phyloP scores from a whole-genome alignment of 192 early-diverging fungal genomes.

The Geosiphon pyriformis region DNA sequence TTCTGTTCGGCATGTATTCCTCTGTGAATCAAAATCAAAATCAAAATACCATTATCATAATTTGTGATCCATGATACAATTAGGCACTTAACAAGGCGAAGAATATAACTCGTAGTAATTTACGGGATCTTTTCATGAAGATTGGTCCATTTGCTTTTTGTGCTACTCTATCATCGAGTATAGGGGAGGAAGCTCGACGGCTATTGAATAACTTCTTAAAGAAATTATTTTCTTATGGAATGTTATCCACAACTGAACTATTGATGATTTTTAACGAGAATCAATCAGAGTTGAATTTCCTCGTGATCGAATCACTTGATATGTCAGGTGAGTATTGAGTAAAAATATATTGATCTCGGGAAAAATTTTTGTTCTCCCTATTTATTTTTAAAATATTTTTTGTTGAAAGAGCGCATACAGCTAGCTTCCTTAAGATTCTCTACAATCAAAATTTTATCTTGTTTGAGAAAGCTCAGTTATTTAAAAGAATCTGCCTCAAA shows the following conservation, averaged over 20 bases:
- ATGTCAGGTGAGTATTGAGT: not conserved
- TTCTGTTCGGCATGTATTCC: not conserved
- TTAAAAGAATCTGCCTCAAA: not conserved
- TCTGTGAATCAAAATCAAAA: not conserved
- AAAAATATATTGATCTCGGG: not conserved
- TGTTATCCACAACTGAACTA: not conserved
- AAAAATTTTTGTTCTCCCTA: not conserved
- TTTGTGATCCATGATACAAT: not conserved
- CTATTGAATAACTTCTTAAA: not conserved
- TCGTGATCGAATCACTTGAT: not conserved
- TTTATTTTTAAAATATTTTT: not conserved
- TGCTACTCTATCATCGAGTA: not conserved
- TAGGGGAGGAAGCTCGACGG: not conserved
- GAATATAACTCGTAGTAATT: not conserved
- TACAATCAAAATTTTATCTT: not conserved
- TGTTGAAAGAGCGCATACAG: not conserved
- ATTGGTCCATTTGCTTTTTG: not conserved
- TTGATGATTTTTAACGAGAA: not conserved
- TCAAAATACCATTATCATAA: not conserved
- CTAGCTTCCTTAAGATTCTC: not conserved
- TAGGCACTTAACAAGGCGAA: not conserved
- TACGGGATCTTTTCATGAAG: not conserved
- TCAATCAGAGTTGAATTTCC: not conserved
- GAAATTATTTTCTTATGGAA: not conserved
- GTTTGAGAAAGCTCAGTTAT: not conserved